These are phyloP conservation scores for Kitagawia praeruptora DNA, from an alignment of 129 eudicot genomes.

Conservation along the genomic window DNA sequence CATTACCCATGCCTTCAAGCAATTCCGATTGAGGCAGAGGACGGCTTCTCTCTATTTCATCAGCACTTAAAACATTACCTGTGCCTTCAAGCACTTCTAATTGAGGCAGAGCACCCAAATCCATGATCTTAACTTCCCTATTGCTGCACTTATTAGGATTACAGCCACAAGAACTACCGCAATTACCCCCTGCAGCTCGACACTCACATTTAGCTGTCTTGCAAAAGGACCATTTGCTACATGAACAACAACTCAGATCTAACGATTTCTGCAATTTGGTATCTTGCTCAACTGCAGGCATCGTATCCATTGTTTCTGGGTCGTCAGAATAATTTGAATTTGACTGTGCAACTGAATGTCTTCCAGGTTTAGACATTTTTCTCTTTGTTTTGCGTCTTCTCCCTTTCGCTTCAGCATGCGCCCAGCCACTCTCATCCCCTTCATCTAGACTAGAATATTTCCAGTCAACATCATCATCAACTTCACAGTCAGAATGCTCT, in stretches of 20 bases:
- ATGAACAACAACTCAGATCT: conserved; percentile 47
- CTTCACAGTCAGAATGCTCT: conserved; percentile 32
- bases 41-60: conserved; percentile 27
- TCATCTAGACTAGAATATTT: conserved; percentile 19
- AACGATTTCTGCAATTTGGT: conserved; percentile 12
- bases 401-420: conserved; percentile 6
- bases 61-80: conserved; percentile 12
- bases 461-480: conserved; percentile 33
- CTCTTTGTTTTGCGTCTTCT: conserved; percentile 23
- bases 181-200: conserved; percentile 40
- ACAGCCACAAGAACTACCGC: conserved; percentile 59
- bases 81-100: conserved; percentile 18
- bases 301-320: conserved; percentile 7
- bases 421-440: conserved; percentile 39
- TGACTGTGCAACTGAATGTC: conserved; percentile 3
- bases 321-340: conserved; percentile 12
- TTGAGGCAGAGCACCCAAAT: conserved; percentile 17
- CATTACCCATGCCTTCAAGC: conserved; percentile 16
- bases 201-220: conserved; percentile 82
- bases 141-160: conserved; percentile 53
- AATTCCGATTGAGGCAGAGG: conserved; percentile 19
- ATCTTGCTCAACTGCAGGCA: conserved; percentile 22
- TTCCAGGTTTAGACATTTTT: conserved; percentile 29
- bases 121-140: conserved; percentile 27
- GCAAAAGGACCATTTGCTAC: conserved; percentile 61